Conservation (phyloP, 495 filamentous ascomycete species). For the Aspergillus hancockii region DNA sequence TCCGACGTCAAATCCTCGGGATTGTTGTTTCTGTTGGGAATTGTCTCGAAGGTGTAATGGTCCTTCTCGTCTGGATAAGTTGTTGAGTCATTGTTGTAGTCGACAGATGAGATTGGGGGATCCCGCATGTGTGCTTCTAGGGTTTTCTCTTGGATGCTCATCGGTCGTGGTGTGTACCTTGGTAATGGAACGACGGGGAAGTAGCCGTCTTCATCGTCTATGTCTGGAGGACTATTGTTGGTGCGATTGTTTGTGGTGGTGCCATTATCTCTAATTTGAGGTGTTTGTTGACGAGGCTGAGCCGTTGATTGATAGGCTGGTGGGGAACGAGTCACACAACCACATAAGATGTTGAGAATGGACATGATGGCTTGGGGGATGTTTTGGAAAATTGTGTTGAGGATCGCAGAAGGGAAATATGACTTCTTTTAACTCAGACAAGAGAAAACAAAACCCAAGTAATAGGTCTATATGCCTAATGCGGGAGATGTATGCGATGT, state of each 20-base stretch:
- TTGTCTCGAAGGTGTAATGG: constrained; percentile 21
- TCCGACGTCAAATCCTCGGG: constrained; percentile 38
- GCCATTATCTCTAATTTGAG: constrained; percentile 26
- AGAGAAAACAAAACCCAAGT: neutral
- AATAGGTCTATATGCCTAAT: neutral
- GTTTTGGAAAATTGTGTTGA: neutral
- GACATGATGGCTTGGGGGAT: constrained; percentile 22
- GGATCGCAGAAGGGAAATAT: neutral
- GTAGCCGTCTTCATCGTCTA: constrained; percentile 36
- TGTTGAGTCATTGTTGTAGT: constrained; percentile 2
- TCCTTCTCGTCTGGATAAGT: constrained; percentile 36
- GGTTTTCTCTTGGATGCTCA: constrained; percentile 46
- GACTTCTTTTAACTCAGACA: neutral
- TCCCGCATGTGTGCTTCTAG: constrained; percentile 42
- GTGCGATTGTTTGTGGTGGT: constrained; percentile 22
- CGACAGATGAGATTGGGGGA: constrained; percentile 34
- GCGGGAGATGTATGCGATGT: neutral
- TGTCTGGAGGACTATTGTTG: constrained; percentile 10
- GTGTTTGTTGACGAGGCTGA: constrained; percentile 21
- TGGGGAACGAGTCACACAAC: constrained; percentile 25
- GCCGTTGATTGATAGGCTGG: constrained; percentile 15
- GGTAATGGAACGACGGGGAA: constrained; percentile 39
- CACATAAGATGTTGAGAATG: constrained; percentile 32
- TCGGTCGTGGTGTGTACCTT: constrained; percentile 44
- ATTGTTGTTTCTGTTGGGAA: constrained; percentile 5